Base-by-base conservation (phyloP, 2,329 filamentous ascomycete genomes). In the Nectriaceae sp. region DNA sequence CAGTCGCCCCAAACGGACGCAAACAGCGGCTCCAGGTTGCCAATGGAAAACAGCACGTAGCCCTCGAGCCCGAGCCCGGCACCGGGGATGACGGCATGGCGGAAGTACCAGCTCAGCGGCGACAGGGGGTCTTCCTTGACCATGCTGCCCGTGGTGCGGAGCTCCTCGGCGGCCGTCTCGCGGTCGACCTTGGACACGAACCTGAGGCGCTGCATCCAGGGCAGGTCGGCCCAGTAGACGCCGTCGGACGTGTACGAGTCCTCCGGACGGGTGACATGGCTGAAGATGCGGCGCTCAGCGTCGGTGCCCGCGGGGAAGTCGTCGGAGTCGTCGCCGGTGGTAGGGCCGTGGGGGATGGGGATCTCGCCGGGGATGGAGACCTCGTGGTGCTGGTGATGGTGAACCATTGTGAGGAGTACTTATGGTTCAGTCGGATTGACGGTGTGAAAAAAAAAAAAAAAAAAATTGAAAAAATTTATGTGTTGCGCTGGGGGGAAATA, bases 41-140 rank as follows among this genome's bases (percentile, higher is more conserved):
- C 93, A 60, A 97, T 97, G 54, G 92, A 97, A 78, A 97, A 97
- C 18, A 97, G 82, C 36, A 97, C 92, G 66, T 97, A 97, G 61
- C 90, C 93, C 79, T 97, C 93, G 21, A 97, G 82, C 66, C 91
- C 87, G 43, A 97, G 83, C 67, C 93, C 93, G 57, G 91, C 91
- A 71, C 93, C 93, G 42, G 93, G 93, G 49, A 97, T 84, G 45
- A 97, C 87, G 72, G 92, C 93, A 67, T 96, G 94, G 65, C 85
- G 83, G 67, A 95, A 87, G 70, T 97, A 97, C 79, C 86, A 94
- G 20, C 79, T 75, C n/a, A 97, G 47, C 1, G 92, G 91, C 46
- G 86, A 88, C 15, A 97, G 77, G 22, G 92, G 91, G 64, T 97
- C 90, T 46, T 84, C 78, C 76, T 95, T 96, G 64, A 89, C 81